Evolutionary conservation across 2,329 filamentous ascomycete species (phyloP), one percentile per base, ranked within the genome.

Genomic region (Furcasterigmium furcatum): DNA sequence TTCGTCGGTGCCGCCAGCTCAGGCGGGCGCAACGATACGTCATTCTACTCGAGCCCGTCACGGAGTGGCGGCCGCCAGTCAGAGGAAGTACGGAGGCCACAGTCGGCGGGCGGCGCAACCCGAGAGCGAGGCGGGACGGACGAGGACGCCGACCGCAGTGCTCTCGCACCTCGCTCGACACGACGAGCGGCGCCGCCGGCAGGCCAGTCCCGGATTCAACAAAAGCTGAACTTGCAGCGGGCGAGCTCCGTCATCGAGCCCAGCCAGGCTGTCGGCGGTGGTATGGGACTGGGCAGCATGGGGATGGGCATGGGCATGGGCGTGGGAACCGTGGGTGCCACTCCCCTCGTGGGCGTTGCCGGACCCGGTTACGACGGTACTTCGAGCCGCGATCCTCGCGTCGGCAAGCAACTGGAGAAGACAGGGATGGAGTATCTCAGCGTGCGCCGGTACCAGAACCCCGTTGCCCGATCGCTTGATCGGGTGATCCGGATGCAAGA

Each of bases 381-480:
- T 27, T 63, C 55, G 47, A 70, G 74, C 39, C 67, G 76, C 14
- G 84, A 88, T 55, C 83, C 83, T 2, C 75, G 84, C 5, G 73
- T 87, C 22, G 72, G 76, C 55, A 78, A 80, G 58, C 74, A 85
- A 41, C 75, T 88, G 44, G 85, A 88, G 59, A 76, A 82, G 39
- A 86, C 85, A 1, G 82, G 82, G 14, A 79, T 86, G 64, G 85
- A 89, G 58, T 89, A 88, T 60, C 73, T 84, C n/a, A 85, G 88
- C 9, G 83, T 90, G 27, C 77, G 85, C 44, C 74, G 86, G 38
- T 85, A 85, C 58, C 83, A 87, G 56, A 87, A 88, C 54, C 84
- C 86, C 0, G 73, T 89, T 16, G 80, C 77, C 5, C 76, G 84
- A 38, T 84, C 83, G 1, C 65, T 89, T 16, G 64, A 64, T 34